Base-by-base conservation (phyloP, 2,329 filamentous ascomycete species). In the Fusarium nematophilum region DNA sequence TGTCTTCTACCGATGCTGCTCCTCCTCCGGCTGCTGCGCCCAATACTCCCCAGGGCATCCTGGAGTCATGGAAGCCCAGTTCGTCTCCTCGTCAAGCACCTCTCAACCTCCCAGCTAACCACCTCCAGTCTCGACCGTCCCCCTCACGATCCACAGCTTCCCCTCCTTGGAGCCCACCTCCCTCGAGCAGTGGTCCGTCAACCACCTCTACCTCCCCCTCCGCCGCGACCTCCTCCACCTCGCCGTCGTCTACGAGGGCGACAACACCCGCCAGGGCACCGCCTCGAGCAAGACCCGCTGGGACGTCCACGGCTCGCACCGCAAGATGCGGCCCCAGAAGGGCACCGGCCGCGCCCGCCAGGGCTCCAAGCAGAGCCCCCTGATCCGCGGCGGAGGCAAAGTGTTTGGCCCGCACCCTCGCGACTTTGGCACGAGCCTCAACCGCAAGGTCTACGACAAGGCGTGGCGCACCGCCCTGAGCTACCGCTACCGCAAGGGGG, bases 381-480 rank as follows among this genome's bases (percentile, higher is more conserved):
- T 96, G 75, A 78, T 92, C 34, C 83, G 84, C 59, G 95, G 95
- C 63, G 95, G 95, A 76, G 94, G 93, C 76, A 94, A 96, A 68
- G 82, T 88, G 1, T 92, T 93, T 71, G 95, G 95, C n/a, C 95
- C 95, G 23, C 89, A 93, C 68, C 93, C 93, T 21, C 86, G 95
- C 73, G 92, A 98, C 78, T 99, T 99, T 73, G 86, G 86, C 57
- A 96, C 93, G 17, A 84, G 85, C 13, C 82, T 99, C 50, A 93
- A 90, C 68, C 84, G 85, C 72, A 98, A 98, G 80, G 86, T 97
- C 40, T 99, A 99, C 79, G 93, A 98, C 77, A 83, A 96, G 68
- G 95, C 95, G 9, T 98, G 92, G 92, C 87, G 95, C 72, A 98
- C 91, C 36, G 95, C 95, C 9, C 83, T 99, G 64, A 95, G 90